Evolutionary conservation across 768 basidiomycete genomes (phyloP).

Genomic region (Boletellus ananiceps): DNA sequence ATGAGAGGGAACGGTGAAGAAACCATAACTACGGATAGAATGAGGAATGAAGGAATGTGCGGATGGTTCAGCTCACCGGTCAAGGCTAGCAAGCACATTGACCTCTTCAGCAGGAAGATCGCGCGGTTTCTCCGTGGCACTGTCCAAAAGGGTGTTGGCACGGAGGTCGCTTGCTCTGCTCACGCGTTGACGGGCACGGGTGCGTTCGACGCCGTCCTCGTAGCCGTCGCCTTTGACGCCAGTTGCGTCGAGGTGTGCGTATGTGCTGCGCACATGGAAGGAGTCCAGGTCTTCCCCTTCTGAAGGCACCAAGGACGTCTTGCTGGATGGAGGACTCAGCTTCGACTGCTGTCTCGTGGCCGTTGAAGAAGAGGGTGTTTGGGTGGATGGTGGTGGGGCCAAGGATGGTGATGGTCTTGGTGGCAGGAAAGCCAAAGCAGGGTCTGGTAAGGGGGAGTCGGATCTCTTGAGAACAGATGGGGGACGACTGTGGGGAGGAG

Average conservation of each 20-base stretch:
- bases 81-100: slow-evolving; percentile 68
- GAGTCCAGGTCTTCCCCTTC: slow-evolving; percentile 80
- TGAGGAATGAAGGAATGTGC: slow-evolving; percentile 8
- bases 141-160: slow-evolving; percentile 51
- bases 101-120: slow-evolving; percentile 73
- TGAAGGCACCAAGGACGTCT: slow-evolving; percentile 61
- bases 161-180: slow-evolving; percentile 56
- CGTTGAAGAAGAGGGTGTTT: slow-evolving; percentile 32
- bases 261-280: slow-evolving; percentile 80
- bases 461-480: slow-evolving; percentile 20
- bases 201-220: slow-evolving; percentile 91
- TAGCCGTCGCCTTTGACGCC: slow-evolving; percentile 96
- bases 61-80: slow-evolving; percentile 57
- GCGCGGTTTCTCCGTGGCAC: slow-evolving; percentile 56
- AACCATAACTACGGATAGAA: slow-evolving; percentile 70
- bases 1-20: slow-evolving; percentile 75
- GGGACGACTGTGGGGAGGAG: slow-evolving; percentile 28
- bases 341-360: slow-evolving; percentile 26
- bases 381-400: slow-evolving; percentile 31
- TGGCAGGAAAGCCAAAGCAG: slow-evolving; percentile 13
- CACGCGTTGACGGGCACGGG: slow-evolving; percentile 62
- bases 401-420: slow-evolving; percentile 19
- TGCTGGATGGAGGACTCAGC: slow-evolving; percentile 41
- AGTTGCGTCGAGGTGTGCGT: slow-evolving; percentile 80
- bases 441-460: slow-evolving; percentile 25